phyloP scores from a whole-genome alignment of 2,329 filamentous ascomycete species.

The Nothophaeocryptopus gaeumannii region DNA sequence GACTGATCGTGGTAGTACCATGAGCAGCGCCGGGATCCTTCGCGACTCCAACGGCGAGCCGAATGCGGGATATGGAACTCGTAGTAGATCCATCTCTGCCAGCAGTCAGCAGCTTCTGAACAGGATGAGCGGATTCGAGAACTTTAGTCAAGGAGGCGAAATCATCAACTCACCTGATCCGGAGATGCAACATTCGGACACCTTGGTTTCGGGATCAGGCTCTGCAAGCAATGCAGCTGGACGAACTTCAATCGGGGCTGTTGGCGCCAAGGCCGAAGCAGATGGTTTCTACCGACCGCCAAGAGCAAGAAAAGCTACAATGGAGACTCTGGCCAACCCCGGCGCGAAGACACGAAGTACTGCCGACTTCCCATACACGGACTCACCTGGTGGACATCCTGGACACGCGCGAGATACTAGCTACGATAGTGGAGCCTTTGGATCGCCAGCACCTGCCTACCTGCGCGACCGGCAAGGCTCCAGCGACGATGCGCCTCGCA shows the following conservation, averaged over 20 bases:
- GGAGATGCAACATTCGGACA: conserved; percentile 17
- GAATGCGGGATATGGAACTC: conserved; percentile 39
- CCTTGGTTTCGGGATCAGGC: not conserved
- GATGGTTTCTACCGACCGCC: conserved; percentile 91
- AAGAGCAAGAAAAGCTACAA: conserved; percentile 63
- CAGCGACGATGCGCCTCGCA: conserved; percentile 48
- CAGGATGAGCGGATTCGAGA: conserved; percentile 52
- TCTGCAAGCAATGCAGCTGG: conserved; percentile 11
- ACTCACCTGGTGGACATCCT: conserved; percentile 36
- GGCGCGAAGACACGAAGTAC: conserved; percentile 41
- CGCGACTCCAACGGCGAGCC: conserved; percentile 21
- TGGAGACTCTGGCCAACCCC: conserved; percentile 51
- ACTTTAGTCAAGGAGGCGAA: conserved; percentile 56
- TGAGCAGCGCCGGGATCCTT: conserved; percentile 79
- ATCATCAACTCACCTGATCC: conserved; percentile 48
- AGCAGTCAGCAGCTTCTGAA: conserved; percentile 62
- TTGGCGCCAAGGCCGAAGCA: conserved; percentile 20
- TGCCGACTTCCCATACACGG: conserved; percentile 42
- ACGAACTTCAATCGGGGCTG: conserved; percentile 1
- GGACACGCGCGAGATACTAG: conserved; percentile 30
- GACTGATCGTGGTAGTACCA: conserved; percentile 70
- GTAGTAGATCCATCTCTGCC: conserved; percentile 59
- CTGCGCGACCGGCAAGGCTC: conserved; percentile 53
- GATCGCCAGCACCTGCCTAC: conserved; percentile 54
- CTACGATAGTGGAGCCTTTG: conserved; percentile 39